Percentiles rank a stretch among this genome's conserved stretches.
phyloP scores from a whole-genome alignment of 345 rosid species.

The Turnera subulata region DNA sequence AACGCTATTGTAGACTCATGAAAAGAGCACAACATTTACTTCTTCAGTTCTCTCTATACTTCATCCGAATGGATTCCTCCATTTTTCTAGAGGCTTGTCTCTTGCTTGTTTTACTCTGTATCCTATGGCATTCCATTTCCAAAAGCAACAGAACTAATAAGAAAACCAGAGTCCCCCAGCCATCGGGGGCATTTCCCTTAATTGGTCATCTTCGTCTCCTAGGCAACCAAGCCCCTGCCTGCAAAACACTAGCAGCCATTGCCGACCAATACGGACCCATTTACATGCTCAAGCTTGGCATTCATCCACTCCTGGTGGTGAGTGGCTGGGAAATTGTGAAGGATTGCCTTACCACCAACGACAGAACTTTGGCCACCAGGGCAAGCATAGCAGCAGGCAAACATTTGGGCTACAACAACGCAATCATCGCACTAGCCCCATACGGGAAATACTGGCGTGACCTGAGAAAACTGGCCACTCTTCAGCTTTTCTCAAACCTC shows the following conservation, averaged over 20 bases:
- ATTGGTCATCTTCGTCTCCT: slow-evolving; percentile 60
- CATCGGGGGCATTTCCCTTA: slow-evolving; percentile 52
- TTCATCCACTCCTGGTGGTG: slow-evolving; percentile 29
- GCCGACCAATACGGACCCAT: slow-evolving; percentile 53
- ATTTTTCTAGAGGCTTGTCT: neutral
- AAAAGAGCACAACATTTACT: no score
- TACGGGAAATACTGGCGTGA: slow-evolving; percentile 69
- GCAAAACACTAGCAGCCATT: slow-evolving; percentile 40
- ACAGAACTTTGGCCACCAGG: slow-evolving; percentile 46
- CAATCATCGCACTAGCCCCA: slow-evolving; percentile 41
- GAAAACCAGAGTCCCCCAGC: slow-evolving; percentile 33
- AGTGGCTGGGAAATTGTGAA: slow-evolving; percentile 39
- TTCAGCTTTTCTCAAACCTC: slow-evolving; percentile 49
- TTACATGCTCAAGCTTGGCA: slow-evolving; percentile 50
- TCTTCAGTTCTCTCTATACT: no score
- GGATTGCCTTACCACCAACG: slow-evolving; percentile 53
- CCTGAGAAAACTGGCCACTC: slow-evolving; percentile 49
- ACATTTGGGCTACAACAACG: slow-evolving; percentile 56
- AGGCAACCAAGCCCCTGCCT: slow-evolving; percentile 25
- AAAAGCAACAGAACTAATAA: neutral
- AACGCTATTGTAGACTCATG: no score
- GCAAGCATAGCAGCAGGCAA: slow-evolving; percentile 47
- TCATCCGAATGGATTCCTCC: no score
- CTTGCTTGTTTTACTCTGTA: slow-evolving; percentile 5
- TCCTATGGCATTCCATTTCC: slow-evolving; percentile 1